Evolutionary conservation across 2,329 filamentous ascomycete genomes (phyloP).

Genomic region (Cladophialophora yegresii): DNA sequence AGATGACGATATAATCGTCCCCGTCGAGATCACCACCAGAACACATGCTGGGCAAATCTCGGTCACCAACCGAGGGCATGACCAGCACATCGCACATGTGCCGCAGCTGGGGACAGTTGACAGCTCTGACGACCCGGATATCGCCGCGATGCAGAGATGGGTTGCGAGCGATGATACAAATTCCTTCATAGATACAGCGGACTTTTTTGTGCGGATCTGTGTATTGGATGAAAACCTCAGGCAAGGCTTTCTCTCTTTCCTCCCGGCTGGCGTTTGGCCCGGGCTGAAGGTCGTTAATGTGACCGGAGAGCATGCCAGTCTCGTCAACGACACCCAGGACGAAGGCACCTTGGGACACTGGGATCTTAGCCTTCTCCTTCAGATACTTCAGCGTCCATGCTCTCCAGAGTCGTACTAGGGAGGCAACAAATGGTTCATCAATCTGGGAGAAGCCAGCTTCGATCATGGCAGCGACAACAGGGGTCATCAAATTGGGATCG

Average conservation of each 20-base stretch:
- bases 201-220: constrained; percentile 57
- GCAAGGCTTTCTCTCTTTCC: constrained; percentile 59
- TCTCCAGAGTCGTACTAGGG: constrained; percentile 79
- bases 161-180: constrained; percentile 85
- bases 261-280: constrained; percentile 37
- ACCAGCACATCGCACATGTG: constrained; percentile 86
- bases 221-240: constrained; percentile 88
- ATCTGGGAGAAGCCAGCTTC: constrained; percentile 73
- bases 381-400: constrained; percentile 86
- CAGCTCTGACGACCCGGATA: constrained; percentile 80
- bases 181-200: constrained; percentile 69
- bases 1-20: constrained; percentile 92
- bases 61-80: constrained; percentile 78
- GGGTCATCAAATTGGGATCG: constrained; percentile 80
- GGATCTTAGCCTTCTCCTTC: constrained; percentile 88
- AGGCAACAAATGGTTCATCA: constrained; percentile 78
- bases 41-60: constrained; percentile 88
- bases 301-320: constrained; percentile 71
- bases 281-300: constrained; percentile 56
- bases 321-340: constrained; percentile 89
- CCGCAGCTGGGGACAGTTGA: constrained; percentile 70
- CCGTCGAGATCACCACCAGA: constrained; percentile 95
- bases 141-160: constrained; percentile 93
- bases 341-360: constrained; percentile 80
- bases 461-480: constrained; percentile 74